phyloP scores from a whole-genome alignment of 192 early-diverging fungal genomes.

The Oehlia diaphana region DNA sequence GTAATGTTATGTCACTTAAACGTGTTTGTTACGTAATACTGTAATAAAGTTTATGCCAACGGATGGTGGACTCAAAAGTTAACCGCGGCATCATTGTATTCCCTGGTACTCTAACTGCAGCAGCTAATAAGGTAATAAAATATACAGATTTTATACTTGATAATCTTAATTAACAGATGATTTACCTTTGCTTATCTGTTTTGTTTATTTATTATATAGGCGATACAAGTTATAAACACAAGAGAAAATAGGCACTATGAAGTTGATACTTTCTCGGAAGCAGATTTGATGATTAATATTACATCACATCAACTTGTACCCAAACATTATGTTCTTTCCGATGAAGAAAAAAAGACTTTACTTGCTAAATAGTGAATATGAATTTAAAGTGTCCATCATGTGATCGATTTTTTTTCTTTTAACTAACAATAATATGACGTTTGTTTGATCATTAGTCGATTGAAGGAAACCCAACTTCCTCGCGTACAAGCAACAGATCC shows the following conservation, averaged over 20 bases:
- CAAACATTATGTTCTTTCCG: constrained; percentile 80
- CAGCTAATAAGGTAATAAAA: constrained; percentile 73
- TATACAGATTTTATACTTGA: not conserved
- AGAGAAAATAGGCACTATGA: constrained; percentile 41
- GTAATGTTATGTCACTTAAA: no score
- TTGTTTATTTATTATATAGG: constrained; percentile 34
- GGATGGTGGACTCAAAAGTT: constrained; percentile 84
- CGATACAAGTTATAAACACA: constrained; percentile 57
- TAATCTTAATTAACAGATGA: not conserved
- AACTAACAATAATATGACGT: constrained; percentile 7
- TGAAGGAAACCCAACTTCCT: constrained; percentile 95
- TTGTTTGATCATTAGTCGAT: constrained; percentile 53
- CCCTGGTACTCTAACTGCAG: constrained; percentile 77
- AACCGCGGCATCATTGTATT: constrained; percentile 87
- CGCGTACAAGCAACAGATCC: constrained; percentile 87
- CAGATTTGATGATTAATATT: constrained; percentile 95
- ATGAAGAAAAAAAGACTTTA: constrained; percentile 89
- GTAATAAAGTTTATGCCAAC: constrained; percentile 55
- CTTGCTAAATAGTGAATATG: constrained; percentile 85
- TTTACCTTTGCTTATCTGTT: not conserved
- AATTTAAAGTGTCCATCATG: not conserved
- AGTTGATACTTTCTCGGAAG: constrained; percentile 87
- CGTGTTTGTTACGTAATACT: constrained; percentile 23
- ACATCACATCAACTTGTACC: constrained; percentile 97
- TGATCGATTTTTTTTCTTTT: not conserved